Base-by-base conservation (phyloP, 768 basidiomycete genomes). In the Leccinum rimulosum region DNA sequence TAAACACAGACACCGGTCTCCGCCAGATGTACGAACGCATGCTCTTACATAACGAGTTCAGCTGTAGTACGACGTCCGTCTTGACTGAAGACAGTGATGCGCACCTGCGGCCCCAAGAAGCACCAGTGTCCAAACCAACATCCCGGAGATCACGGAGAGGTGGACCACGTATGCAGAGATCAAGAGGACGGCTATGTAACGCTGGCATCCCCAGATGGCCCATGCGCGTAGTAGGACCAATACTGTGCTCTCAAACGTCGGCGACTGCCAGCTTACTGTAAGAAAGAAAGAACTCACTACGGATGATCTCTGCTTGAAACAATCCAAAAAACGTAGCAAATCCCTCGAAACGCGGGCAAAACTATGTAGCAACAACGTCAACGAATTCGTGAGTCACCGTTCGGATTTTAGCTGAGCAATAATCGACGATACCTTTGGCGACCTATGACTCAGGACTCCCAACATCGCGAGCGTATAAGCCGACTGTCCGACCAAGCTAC, bases 401-500 rank as follows among this genome's bases (percentile, higher is more conserved):
- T 17, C 3, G 9, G 2, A 7, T 6, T 38, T 17, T 17, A 17
- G 38, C 38, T 17, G 7, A 45, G 43, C 27, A 5, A n/a, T 4
- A n/a, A 12, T 11, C 10, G 31, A 1, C 4, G 3, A 47, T 36
- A 68, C 66, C 35, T 38, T n/a, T 33, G 6, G 17, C 19, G 66
- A 67, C n/a, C 55, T 19, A 22, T 68, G 30, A 30, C 33, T 55
- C 17, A 67, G 38, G 1, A 62, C 1, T 6, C 66, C 66, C 2
- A 62, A 10, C 27, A 65, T 61, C 33, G 62, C 56, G 11, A 67
- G 43, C 8, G 19, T 52, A 22, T 58, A 25, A 1, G 49, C 6
- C 1, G 57, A 48, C 19, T 65, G 66, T 17, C 56, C 57, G 17
- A 54, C n/a, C 22, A 67, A 19, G 14, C 48, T 62, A 1, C 36